Evolutionary conservation across 495 filamentous ascomycete species (phyloP), one percentile per base, ranked within the genome.

Genomic region (Talaromyces adpressus): DNA sequence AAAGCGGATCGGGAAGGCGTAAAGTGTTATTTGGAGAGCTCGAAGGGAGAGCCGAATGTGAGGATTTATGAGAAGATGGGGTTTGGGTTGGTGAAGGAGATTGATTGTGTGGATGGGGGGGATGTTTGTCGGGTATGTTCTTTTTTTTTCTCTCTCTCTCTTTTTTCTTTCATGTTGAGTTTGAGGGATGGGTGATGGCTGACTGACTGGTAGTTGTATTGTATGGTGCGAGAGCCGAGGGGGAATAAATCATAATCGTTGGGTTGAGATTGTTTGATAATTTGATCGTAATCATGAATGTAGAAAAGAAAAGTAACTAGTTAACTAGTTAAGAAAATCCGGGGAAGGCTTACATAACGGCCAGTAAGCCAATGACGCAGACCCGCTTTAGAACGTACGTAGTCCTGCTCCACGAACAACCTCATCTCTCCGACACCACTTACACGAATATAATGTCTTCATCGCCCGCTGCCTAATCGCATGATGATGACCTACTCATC

Each of bases 1-100:
- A 65, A 62, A 62, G 86, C 86, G 18, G 86, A 88, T 71, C 54
- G 62, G 53, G 84, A 88, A 70, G 82, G 84, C 4, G 75, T 75
- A 59, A 79, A 73, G 63, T 87, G 84, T 69, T 89, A 88, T 72
- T 69, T 89, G 56, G 86, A 89, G 69, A 85, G 82, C 49, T 85
- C 81, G 71, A 78, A 82, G 66, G 76, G 75, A 62, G 82, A 78
- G 56, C 85, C 85, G 32, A 89, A 88, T 71, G 82, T 87, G 71
- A 73, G 78, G 64, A 88, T 88, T 56, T 89, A 89, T 74, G 80
- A 83, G 70, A 72, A 75, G 63, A 82, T 87, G 75, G 85, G 85
- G 57, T 88, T 89, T 73, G 68, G 75, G 68, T 77, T 87, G 68
- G 80, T 77, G 9, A 84, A 75, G 72, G 77, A 84, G 72, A 85